Percentiles rank a stretch among this genome's conserved stretches.
phyloP scores from a whole-genome alignment of 2,329 filamentous ascomycete species.

The Drechslerella dactyloides region DNA sequence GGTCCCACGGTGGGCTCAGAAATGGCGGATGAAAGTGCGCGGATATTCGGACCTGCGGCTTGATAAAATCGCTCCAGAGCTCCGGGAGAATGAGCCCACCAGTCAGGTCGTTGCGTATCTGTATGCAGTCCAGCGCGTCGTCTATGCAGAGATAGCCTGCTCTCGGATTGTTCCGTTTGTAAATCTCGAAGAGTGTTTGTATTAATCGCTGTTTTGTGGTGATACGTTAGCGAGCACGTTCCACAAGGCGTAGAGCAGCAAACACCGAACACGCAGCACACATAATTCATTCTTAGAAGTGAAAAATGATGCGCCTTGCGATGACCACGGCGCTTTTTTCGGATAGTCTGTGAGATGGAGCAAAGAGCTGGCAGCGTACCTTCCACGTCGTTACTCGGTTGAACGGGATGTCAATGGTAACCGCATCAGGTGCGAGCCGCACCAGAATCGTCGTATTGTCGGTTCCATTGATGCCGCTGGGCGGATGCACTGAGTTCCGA shows the following conservation, averaged over 20 bases:
- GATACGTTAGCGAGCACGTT: slow-evolving; percentile 39
- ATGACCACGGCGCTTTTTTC: not conserved
- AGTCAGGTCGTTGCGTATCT: slow-evolving; percentile 37
- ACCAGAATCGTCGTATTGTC: slow-evolving; percentile 47
- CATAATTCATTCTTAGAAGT: not conserved
- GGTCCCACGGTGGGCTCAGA: slow-evolving; percentile 22
- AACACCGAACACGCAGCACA: slow-evolving; percentile 12
- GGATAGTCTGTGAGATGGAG: not conserved
- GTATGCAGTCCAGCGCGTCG: slow-evolving; percentile 29
- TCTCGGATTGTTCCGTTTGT: slow-evolving; percentile 31
- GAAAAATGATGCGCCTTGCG: not conserved
- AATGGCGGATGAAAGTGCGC: slow-evolving; percentile 35
- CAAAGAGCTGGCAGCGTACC: slow-evolving; percentile 12
- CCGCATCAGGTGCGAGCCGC: slow-evolving; percentile 34
- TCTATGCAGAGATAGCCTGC: slow-evolving; percentile 19
- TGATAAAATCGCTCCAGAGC: slow-evolving; percentile 44
- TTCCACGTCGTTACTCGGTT: slow-evolving; percentile 50
- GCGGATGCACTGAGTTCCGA: slow-evolving; percentile 21
- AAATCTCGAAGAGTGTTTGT: slow-evolving; percentile 46
- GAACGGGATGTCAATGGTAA: slow-evolving; percentile 46
- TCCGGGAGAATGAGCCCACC: slow-evolving; percentile 39
- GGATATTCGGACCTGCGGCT: slow-evolving; percentile 38
- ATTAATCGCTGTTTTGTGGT: slow-evolving; percentile 36
- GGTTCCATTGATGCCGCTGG: slow-evolving; percentile 18
- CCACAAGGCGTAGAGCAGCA: slow-evolving; percentile 37